Evolutionary conservation across 169 alveolate genomes (phyloP), one percentile per base, ranked within the genome.

Genomic region (Babesia ovis): DNA sequence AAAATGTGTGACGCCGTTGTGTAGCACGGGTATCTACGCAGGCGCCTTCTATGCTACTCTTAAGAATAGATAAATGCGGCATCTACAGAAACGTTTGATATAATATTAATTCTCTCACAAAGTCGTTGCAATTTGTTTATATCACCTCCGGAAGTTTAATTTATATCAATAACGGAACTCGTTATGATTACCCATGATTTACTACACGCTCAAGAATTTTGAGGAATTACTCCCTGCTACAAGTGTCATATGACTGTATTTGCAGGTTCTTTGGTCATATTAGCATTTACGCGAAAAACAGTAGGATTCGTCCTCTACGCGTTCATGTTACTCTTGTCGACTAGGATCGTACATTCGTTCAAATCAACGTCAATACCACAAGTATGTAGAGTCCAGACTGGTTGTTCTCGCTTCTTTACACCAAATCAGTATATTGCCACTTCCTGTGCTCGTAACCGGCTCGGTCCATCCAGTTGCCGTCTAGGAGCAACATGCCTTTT

Each of bases 261-360:
- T 9, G 4, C 31, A 12, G 1, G 39, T 42, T 46, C 1, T 1
- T 2, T 4, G 4, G 37, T 20, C n/a, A n/a, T 25, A 23, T 25
- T 3, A 39, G 11, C 2, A 61, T n/a, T 4, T 16, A 41, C 41
- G 27, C 39, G 58, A 56, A 5, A 4, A 5, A 9, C n/a, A 18
- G 41, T 34, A 6, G 16, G 14, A 39, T 31, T 32, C 18, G n/a
- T 18, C 58, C 57, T 42, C 34, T 59, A 39, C 51, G 54, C 1
- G 57, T 61, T 61, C 39, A 64, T 64, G 74, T 46, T 50, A 9
- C 62, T 56, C n/a, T 34, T 64, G 37, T 4, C 32, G 5, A 48
- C 20, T 9, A 48, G 61, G 31, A 25, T 23, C 32, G 51, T 61
- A 14, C 0, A 6, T 22, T 46, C 74, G 9, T 64, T 64, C 51